Percentiles rank a stretch among this genome's conserved stretches.
phyloP scores from a whole-genome alignment of 306 rosid species.

The Luffa acutangula region DNA sequence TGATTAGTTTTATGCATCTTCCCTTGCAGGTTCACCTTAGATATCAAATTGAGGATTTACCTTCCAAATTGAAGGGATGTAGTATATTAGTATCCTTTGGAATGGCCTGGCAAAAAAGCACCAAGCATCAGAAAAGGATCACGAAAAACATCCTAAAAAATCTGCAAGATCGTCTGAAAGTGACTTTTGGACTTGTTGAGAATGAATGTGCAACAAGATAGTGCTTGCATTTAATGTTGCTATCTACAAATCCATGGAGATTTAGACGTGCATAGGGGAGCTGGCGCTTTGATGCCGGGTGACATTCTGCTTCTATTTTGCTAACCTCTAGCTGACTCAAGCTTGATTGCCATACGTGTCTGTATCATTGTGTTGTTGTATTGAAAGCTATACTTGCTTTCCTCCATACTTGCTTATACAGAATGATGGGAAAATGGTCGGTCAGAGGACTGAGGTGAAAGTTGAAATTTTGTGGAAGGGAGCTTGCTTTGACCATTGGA shows the following conservation, averaged over 20 bases:
- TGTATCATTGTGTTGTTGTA: neutral
- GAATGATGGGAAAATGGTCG: neutral
- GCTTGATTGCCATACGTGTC: neutral
- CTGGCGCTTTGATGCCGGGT: neutral
- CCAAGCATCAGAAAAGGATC: conserved; percentile 67
- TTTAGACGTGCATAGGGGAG: neutral
- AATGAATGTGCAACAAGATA: conserved; percentile 44
- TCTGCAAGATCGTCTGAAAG: conserved; percentile 38
- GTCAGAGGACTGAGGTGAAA: neutral
- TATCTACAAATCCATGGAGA: neutral
- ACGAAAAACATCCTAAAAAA: conserved; percentile 59
- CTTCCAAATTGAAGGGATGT: conserved; percentile 42
- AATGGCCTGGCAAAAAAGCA: conserved; percentile 79
- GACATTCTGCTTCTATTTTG: neutral
- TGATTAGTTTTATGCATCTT: conserved; percentile 15
- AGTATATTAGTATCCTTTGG: conserved; percentile 57
- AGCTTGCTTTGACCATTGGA: neutral
- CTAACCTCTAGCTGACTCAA: neutral
- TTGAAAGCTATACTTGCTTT: neutral
- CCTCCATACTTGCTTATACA: neutral
- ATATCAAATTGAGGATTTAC: conserved; percentile 65
- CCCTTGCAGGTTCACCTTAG: conserved; percentile 67
- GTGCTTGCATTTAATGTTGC: neutral
- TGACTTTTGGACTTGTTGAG: conserved; percentile 41
- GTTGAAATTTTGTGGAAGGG: neutral